A percentile compares a stretch with the other conserved stretches of the same genome.
Evolutionary conservation across 163 green algal species (phyloP).

Genomic region (Scenedesmus sp.): DNA sequence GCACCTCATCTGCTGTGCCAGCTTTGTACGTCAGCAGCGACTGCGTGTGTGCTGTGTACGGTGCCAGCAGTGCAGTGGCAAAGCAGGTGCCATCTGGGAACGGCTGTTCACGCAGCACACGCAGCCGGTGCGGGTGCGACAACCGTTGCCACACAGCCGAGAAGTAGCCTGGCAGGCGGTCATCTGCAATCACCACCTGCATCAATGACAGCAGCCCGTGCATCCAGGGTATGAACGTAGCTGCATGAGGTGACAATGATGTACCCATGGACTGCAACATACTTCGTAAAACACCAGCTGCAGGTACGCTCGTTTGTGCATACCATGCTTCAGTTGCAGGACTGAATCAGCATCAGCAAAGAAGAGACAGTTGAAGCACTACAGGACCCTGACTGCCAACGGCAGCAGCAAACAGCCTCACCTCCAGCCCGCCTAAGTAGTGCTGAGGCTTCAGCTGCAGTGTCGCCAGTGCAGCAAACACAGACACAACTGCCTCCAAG

Average conservation of each 20-base stretch:
- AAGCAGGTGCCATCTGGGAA: conserved; percentile 53
- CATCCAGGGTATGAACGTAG: background rate
- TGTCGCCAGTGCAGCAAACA: conserved; percentile 44
- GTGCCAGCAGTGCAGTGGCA: conserved; percentile 6
- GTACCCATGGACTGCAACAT: too few relatives aligned
- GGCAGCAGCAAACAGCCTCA: background rate
- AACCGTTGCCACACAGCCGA: conserved; percentile 36
- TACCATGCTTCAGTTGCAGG: too few relatives aligned
- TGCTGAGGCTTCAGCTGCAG: conserved; percentile 15
- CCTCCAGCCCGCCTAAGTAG: conserved; percentile 20
- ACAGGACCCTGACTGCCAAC: background rate
- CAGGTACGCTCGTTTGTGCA: too few relatives aligned
- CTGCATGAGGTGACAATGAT: too few relatives aligned
- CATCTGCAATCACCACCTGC: conserved; percentile 56
- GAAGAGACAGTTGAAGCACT: too few relatives aligned
- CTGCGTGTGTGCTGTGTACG: conserved; percentile 38
- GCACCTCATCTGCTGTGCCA: conserved; percentile 26
- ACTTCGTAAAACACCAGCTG: too few relatives aligned
- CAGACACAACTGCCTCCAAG: conserved; percentile 16
- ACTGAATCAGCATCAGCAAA: too few relatives aligned
- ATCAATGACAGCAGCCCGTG: background rate
- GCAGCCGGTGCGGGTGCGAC: conserved; percentile 20
- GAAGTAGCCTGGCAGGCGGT: conserved; percentile 30
- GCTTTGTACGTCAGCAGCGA: conserved; percentile 54
- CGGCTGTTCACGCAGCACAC: conserved; percentile 23